phyloP scores from a whole-genome alignment of 768 basidiomycete species.

The Kwoniella europaea region DNA sequence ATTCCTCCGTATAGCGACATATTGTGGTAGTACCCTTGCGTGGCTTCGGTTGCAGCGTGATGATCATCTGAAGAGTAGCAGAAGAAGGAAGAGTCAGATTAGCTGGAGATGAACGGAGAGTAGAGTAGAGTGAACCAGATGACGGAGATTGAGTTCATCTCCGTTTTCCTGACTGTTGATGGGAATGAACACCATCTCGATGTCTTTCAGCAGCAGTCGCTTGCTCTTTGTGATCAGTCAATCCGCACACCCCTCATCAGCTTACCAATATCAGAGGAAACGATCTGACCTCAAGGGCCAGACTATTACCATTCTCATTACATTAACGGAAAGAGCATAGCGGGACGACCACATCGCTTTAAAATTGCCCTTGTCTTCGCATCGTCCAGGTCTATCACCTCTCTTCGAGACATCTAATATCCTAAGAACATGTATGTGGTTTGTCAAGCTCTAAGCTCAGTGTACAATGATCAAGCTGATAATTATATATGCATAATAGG shows the following conservation, averaged over 20 bases:
- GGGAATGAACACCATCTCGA: neutral
- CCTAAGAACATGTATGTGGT: neutral
- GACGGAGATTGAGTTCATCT: neutral
- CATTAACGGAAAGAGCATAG: too few species aligned
- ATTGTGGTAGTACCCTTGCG: too few species aligned
- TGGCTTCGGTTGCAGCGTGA: too few species aligned
- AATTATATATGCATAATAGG: neutral
- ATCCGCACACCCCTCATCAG: too few species aligned
- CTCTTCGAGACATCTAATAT: neutral
- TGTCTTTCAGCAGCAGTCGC: too few species aligned
- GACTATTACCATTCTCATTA: too few species aligned
- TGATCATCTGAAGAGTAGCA: neutral
- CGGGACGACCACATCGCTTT: too few species aligned
- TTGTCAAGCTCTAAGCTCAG: neutral
- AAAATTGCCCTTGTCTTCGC: too few species aligned
- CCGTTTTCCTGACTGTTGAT: neutral
- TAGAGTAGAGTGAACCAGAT: neutral
- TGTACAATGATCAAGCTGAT: neutral
- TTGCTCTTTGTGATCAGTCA: too few species aligned
- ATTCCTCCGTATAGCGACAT: conserved; percentile 56
- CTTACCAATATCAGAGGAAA: too few species aligned
- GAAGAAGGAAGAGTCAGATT: neutral
- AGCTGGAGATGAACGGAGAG: too few species aligned
- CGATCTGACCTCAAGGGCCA: too few species aligned
- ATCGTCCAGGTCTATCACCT: neutral